Percentiles rank a stretch among this genome's conserved stretches.
phyloP scores from a whole-genome alignment of 306 rosid species.

The Corylus avellana region DNA sequence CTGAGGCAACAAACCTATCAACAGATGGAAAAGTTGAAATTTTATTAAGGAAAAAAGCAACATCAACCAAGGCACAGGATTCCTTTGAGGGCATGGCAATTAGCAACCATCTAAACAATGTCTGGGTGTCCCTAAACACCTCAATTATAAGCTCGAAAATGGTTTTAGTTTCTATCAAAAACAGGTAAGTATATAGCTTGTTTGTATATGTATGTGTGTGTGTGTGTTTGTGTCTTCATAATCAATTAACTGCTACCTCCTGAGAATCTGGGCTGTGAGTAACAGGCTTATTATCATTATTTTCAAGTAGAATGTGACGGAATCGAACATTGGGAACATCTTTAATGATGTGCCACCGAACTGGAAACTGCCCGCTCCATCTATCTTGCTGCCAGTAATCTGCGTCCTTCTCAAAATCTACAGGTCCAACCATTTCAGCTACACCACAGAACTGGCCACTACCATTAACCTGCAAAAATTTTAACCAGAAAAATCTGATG shows the following conservation, averaged over 20 bases:
- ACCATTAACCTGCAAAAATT: constrained; percentile 50
- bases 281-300: background rate
- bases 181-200: too few species aligned
- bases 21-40: too few species aligned
- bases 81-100: background rate
- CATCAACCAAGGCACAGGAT: background rate
- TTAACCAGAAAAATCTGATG: constrained; percentile 8
- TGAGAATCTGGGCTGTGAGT: constrained; percentile 71
- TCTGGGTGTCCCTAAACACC: background rate
- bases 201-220: background rate
- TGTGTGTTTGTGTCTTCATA: background rate
- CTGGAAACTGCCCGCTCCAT: too few species aligned
- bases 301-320: too few species aligned
- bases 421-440: constrained; percentile 62
- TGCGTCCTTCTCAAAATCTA: constrained; percentile 37
- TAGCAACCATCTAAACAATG: background rate
- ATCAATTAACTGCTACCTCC: constrained; percentile 41
- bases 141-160: background rate
- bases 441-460: constrained; percentile 69
- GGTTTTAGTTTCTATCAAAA: background rate
- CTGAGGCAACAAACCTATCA: too few species aligned
- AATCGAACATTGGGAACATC: too few species aligned
- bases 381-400: too few species aligned
- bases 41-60: background rate
- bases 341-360: too few species aligned